A percentile compares a stretch with the other conserved stretches of the same genome.
phyloP scores from a whole-genome alignment of 2,329 filamentous ascomycete genomes.

The Stachybotrys echinatus region DNA sequence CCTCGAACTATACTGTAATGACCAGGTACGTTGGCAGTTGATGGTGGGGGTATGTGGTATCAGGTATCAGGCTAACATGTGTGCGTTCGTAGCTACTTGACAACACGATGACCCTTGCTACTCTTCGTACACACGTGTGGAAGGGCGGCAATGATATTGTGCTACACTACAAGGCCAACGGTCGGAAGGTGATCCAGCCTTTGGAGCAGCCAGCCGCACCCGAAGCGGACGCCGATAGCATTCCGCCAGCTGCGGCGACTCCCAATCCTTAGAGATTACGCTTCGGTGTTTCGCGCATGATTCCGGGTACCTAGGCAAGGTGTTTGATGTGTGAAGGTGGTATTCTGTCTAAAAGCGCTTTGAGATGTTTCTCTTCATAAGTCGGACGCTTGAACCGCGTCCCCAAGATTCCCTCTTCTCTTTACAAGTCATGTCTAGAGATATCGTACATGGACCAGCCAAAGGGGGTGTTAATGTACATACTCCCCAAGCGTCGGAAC shows the following conservation, averaged over 20 bases:
- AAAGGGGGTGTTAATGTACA: conserved; percentile 12
- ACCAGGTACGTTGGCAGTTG: conserved; percentile 57
- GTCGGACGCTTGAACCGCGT: conserved; percentile 9
- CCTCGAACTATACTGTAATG: conserved; percentile 90
- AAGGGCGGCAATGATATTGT: conserved; percentile 90
- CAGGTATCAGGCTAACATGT: not conserved
- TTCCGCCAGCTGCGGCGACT: conserved; percentile 8
- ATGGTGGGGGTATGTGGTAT: not conserved
- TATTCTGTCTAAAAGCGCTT: not conserved
- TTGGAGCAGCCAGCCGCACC: conserved; percentile 9
- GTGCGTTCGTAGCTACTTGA: conserved; percentile 51
- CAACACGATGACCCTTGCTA: conserved; percentile 87
- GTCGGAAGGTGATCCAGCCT: conserved; percentile 61
- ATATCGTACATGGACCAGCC: conserved; percentile 15
- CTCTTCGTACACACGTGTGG: conserved; percentile 88
- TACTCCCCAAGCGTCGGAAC: conserved; percentile 8
- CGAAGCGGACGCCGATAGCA: not conserved
- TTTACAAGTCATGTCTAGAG: conserved; percentile 14
- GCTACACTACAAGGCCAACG: conserved; percentile 86
- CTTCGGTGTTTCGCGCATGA: no score
- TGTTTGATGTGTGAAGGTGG: not conserved
- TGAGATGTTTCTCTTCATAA: not conserved
- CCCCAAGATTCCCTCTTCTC: not conserved
- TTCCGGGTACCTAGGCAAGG: no score
- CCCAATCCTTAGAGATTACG: conserved; percentile 12